phyloP scores from a whole-genome alignment of 129 eudicot species.

The Erigeron canadensis region DNA sequence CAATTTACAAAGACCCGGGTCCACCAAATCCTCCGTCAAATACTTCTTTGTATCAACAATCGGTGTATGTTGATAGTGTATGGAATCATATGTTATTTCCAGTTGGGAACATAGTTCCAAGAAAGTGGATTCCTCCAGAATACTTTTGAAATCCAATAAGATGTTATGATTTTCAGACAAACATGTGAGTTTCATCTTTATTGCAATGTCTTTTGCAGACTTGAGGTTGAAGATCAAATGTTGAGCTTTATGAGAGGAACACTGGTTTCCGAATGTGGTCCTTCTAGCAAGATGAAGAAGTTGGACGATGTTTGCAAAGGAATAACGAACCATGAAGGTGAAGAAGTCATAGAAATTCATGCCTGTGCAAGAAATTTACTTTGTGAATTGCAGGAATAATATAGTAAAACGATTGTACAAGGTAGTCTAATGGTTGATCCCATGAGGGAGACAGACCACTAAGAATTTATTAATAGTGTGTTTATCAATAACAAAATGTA shows the following conservation, averaged over 20 bases:
- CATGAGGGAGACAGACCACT: too few relatives aligned
- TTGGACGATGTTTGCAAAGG: constrained; percentile 71
- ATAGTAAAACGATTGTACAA: too few relatives aligned
- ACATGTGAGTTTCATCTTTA: constrained; percentile 51
- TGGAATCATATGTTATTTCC: constrained; percentile 43
- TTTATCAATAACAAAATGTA: too few relatives aligned
- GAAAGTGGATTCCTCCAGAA: constrained; percentile 49
- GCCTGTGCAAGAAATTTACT: constrained; percentile 40
- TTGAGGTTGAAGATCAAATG: constrained; percentile 55
- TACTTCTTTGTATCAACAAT: constrained; percentile 12
- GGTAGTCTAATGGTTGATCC: too few relatives aligned
- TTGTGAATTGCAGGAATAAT: not conserved
- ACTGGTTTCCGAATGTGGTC: not conserved
- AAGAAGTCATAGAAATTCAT: constrained; percentile 87
- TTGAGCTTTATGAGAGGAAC: constrained; percentile 39
- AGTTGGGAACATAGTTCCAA: constrained; percentile 44
- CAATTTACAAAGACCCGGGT: constrained; percentile 21
- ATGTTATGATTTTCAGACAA: constrained; percentile 37
- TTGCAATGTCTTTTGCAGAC: constrained; percentile 42
- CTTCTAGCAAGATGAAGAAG: constrained; percentile 39
- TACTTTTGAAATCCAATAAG: constrained; percentile 33
- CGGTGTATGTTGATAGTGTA: constrained; percentile 34
- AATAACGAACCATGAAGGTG: constrained; percentile 56
- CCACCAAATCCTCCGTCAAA: constrained; percentile 29
- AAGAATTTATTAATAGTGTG: too few relatives aligned